phyloP scores from a whole-genome alignment of 257 asterid species.

The Rauvolfia tetraphylla region DNA sequence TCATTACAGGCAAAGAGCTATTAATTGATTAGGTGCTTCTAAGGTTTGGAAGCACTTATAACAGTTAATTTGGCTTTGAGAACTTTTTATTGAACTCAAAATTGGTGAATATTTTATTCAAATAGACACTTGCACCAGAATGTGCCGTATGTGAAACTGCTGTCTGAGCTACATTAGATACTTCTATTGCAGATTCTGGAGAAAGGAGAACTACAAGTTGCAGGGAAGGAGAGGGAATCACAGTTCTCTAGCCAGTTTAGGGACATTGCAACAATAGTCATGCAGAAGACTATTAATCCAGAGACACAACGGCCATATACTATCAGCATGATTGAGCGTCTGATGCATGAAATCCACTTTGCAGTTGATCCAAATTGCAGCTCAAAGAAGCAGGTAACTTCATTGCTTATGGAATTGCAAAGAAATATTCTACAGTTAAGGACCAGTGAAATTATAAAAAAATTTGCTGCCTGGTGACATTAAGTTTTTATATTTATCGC shows the following conservation, averaged over 20 bases:
- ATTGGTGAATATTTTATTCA: neutral
- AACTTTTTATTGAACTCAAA: neutral
- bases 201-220: conserved; percentile 95
- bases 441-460: neutral
- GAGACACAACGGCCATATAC: conserved; percentile 93
- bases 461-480: neutral
- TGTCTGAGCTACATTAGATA: neutral
- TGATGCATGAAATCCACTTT: conserved; percentile 92
- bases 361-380: conserved; percentile 87
- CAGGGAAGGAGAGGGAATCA: conserved; percentile 97
- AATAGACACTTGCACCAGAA: neutral
- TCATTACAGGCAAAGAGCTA: neutral
- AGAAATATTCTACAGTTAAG: no score
- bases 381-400: conserved; percentile 88
- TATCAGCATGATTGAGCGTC: conserved; percentile 92
- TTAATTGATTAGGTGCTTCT: neutral
- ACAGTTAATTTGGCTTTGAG: neutral
- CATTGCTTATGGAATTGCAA: neutral
- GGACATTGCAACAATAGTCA: conserved; percentile 89
- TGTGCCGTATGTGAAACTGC: neutral
- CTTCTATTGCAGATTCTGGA: conserved; percentile 69
- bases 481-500: neutral
- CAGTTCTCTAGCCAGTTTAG: conserved; percentile 83
- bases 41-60: neutral
- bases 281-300: conserved; percentile 90